Evolutionary conservation across 768 basidiomycete genomes (phyloP).

Genomic region (Fomitopsis serialis): DNA sequence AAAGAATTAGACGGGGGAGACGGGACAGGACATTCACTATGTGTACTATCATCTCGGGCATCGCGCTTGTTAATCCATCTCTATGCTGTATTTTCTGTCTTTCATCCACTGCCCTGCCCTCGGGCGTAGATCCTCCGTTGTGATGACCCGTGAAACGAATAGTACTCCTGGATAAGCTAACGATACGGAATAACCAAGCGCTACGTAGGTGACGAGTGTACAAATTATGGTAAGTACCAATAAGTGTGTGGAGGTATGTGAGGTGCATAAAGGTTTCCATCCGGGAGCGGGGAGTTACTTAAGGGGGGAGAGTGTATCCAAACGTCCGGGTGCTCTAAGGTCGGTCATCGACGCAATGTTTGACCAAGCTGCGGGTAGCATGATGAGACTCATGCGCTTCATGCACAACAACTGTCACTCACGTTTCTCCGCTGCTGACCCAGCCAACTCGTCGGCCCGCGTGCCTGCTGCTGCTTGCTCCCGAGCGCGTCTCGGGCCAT

Average conservation of each 20-base stretch:
- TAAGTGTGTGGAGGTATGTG: background rate
- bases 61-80: background rate
- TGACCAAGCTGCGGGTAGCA: slow-evolving; percentile 19
- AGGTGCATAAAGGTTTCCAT: background rate
- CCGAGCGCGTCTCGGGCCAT: slow-evolving; percentile 57
- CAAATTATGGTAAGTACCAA: background rate
- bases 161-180: background rate
- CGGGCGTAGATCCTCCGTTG: too few species aligned
- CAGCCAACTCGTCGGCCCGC: slow-evolving; percentile 64
- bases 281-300: background rate
- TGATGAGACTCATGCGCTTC: background rate
- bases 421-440: slow-evolving; percentile 57
- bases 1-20: background rate
- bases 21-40: background rate
- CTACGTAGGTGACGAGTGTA: background rate
- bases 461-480: slow-evolving; percentile 35
- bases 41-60: slow-evolving; percentile 1
- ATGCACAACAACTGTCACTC: slow-evolving; percentile 11
- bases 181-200: background rate
- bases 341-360: slow-evolving; percentile 22
- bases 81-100: slow-evolving; percentile 4
- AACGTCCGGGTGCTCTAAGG: background rate
- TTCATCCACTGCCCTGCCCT: background rate
- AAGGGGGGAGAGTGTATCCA: background rate
- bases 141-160: background rate